These are phyloP conservation scores for Mantamonas sphyraenae DNA, from an alignment of 78 protist genomes.

Conservation along the genomic window DNA sequence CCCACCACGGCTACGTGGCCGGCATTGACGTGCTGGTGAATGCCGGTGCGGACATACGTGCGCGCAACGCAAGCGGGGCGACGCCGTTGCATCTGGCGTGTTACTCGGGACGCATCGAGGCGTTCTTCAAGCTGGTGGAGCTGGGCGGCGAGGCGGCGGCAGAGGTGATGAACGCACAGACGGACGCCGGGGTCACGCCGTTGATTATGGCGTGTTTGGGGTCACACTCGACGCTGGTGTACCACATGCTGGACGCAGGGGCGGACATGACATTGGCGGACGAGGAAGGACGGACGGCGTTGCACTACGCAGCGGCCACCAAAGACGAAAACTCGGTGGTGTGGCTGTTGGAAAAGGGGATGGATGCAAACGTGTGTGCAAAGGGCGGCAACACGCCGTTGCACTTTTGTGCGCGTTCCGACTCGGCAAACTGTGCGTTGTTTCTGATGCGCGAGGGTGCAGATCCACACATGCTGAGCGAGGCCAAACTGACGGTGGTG, in stretches of 20 bases:
- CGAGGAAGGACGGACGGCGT: background rate
- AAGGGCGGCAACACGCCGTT: no score
- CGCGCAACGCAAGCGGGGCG: background rate
- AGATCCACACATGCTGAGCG: no score
- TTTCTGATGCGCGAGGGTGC: no score
- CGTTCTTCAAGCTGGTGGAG: background rate
- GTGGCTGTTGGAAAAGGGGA: no score
- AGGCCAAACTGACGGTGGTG: no score
- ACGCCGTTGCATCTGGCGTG: slow-evolving; percentile 1
- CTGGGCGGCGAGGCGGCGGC: background rate
- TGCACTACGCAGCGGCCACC: slow-evolving; percentile 1
- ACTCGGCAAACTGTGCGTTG: no score
- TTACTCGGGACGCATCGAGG: no score
- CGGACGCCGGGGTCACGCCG: background rate
- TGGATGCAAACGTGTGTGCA: no score
- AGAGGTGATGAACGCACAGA: background rate
- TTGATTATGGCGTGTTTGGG: background rate
- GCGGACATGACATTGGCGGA: background rate
- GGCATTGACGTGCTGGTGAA: background rate
- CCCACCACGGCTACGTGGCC: no score
- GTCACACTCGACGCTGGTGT: background rate
- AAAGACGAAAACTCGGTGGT: no score
- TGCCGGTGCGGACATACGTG: background rate
- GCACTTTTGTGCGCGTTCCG: no score
- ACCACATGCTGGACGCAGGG: no score